These are phyloP conservation scores for Keithomyces neogunnii DNA, from an alignment of 2,329 filamentous ascomycete species.

Conservation along the genomic window DNA sequence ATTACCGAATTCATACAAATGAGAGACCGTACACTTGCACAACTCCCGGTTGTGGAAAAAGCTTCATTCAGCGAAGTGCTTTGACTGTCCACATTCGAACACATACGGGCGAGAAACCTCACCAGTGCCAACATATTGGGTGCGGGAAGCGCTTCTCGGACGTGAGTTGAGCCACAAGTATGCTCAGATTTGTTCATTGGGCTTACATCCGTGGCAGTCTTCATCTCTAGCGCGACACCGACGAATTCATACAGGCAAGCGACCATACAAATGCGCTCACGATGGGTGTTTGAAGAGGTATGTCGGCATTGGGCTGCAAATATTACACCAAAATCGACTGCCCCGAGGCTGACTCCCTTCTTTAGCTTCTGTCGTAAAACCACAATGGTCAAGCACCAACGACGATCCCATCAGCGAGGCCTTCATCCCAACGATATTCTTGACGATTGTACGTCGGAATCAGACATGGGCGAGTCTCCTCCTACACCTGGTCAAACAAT, in stretches of 20 bases:
- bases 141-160: constrained; percentile 65
- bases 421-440: constrained; percentile 44
- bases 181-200: neutral
- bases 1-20: constrained; percentile 65
- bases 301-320: neutral
- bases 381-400: constrained; percentile 61
- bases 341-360: too few species aligned
- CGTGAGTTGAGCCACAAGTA: constrained; percentile 32
- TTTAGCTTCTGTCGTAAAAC: constrained; percentile 63
- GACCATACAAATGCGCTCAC: constrained; percentile 56
- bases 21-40: constrained; percentile 58
- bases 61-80: constrained; percentile 63
- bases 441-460: constrained; percentile 47
- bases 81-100: constrained; percentile 63
- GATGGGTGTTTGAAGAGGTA: constrained; percentile 55
- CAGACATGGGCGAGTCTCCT: constrained; percentile 50
- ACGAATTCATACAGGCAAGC: constrained; percentile 57
- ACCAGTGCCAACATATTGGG: constrained; percentile 55
- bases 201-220: constrained; percentile 34
- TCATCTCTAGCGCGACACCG: constrained; percentile 58
- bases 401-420: constrained; percentile 51
- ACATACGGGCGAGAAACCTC: constrained; percentile 64
- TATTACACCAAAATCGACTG: neutral
- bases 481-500: constrained; percentile 48
- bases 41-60: constrained; percentile 55